Conservation (phyloP, 768 basidiomycete species). For the Lactifluus subvellereus region DNA sequence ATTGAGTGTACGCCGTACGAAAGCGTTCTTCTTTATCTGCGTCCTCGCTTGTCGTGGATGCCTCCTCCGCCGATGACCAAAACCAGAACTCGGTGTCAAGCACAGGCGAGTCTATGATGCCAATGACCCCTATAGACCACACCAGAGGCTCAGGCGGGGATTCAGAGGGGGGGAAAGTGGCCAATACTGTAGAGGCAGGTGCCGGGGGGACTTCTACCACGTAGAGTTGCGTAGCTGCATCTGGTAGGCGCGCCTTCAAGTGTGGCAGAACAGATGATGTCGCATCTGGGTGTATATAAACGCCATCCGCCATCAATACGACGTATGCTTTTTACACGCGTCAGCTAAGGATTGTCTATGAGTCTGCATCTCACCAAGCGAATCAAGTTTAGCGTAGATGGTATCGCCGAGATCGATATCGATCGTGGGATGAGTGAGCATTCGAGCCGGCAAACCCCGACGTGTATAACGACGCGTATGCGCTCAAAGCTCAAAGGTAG, state of each 20-base stretch:
- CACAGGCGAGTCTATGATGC: not conserved
- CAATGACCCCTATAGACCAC: not conserved
- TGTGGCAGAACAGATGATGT: not conserved
- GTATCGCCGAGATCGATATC: not conserved
- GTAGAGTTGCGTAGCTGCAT: not conserved
- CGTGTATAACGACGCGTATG: not conserved
- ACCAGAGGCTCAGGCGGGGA: not conserved
- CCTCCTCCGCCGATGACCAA: not conserved
- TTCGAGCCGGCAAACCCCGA: not conserved
- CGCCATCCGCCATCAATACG: too few species aligned
- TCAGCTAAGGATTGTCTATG: not conserved
- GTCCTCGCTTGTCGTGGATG: not conserved
- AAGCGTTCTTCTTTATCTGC: slow-evolving; percentile 3
- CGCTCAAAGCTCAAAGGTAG: not conserved
- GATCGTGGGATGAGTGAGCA: too few species aligned
- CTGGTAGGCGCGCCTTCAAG: not conserved
- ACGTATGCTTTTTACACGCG: not conserved
- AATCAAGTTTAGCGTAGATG: not conserved
- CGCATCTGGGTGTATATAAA: slow-evolving; percentile 1
- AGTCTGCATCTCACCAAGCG: not conserved
- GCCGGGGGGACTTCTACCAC: not conserved
- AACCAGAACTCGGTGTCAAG: not conserved
- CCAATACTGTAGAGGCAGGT: not conserved
- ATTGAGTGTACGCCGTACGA: not conserved
- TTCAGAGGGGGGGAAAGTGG: not conserved